Evolutionary conservation across 1,284 basidiomycete species (phyloP), one percentile per base, ranked within the genome.

Genomic region (Golubevia pallescens): DNA sequence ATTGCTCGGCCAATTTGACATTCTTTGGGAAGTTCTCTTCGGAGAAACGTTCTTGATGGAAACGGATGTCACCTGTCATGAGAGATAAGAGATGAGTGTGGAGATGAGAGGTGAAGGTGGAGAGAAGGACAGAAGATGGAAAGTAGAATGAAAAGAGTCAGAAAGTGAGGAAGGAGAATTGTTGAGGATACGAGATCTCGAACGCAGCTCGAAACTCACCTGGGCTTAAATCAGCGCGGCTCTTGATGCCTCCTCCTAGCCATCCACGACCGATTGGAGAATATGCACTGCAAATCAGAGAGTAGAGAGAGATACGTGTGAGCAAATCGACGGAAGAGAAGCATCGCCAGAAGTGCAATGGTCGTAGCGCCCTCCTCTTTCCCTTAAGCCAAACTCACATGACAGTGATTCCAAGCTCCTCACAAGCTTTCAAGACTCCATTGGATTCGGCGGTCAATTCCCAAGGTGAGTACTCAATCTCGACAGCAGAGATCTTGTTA

Each of bases 381-480:
- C 28, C 28, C 28, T 28, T 28, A 28, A 28, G 28, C 28, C 28
- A 28, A 28, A 28, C 28, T 28, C 28, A 28, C n/a, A 80, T 55
- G 60, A 83, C 70, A 21, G 79, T 69, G n/a, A 83, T 68, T 14
- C 66, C 57, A 14, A 70, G 62, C 34, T 68, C 34, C 14, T 67
- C 60, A 65, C 77, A 80, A 16, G 68, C 71, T 0, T 70, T 60
- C 13, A 81, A 64, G 24, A 81, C 78, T 13, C 74, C 77, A 4
- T 67, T 63, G 3, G 69, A 58, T 57, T 65, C 75, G 3, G 73
- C 71, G 24, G 67, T 66, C 21, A 68, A 58, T 58, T 71, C 68
- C 65, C 71, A 80, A 3, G 75, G 69, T 16, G 63, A 71, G 57
- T 74, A 74, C 42, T 84, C 81, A n/a, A 77, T 61, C 61, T 84